A percentile compares a stretch with the other conserved stretches of the same genome.
Evolutionary conservation across 352 stramenopile genomes (phyloP).

Genomic region (Phytophthora syringae): DNA sequence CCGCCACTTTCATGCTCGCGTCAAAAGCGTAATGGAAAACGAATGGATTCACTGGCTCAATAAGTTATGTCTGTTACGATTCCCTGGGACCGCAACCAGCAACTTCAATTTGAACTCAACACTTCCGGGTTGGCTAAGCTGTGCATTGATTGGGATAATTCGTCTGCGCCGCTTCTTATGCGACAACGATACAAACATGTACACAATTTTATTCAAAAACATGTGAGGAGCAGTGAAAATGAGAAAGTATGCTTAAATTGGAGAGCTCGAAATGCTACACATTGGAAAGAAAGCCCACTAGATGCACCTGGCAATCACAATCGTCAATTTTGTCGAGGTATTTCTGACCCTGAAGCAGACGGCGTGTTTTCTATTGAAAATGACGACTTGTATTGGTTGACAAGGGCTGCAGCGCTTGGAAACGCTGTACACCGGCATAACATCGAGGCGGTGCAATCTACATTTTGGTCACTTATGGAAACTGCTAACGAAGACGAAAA

Average conservation of each 20-base stretch:
- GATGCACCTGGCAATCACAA: too few relatives aligned
- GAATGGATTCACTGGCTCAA: background rate
- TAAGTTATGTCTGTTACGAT: background rate
- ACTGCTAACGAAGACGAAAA: background rate
- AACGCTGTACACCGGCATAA: background rate
- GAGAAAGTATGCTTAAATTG: background rate
- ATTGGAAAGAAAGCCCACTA: background rate
- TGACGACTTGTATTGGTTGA: background rate
- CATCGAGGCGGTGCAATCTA: background rate
- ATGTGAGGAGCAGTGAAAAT: background rate
- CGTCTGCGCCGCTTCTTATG: background rate
- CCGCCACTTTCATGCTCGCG: background rate
- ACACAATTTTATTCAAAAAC: background rate
- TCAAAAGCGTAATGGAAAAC: background rate
- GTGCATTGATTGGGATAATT: background rate
- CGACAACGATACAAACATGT: background rate
- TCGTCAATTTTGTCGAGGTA: too few relatives aligned
- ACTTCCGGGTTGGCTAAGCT: background rate
- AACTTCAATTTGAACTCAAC: background rate
- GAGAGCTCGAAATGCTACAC: background rate
- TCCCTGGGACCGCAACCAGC: background rate
- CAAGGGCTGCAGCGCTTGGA: background rate
- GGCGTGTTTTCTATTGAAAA: background rate
- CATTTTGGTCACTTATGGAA: background rate
- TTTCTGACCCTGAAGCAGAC: background rate